Evolutionary conservation across 2,329 filamentous ascomycete species (phyloP), one percentile per base, ranked within the genome.

Genomic region (Ilyonectria sp.): DNA sequence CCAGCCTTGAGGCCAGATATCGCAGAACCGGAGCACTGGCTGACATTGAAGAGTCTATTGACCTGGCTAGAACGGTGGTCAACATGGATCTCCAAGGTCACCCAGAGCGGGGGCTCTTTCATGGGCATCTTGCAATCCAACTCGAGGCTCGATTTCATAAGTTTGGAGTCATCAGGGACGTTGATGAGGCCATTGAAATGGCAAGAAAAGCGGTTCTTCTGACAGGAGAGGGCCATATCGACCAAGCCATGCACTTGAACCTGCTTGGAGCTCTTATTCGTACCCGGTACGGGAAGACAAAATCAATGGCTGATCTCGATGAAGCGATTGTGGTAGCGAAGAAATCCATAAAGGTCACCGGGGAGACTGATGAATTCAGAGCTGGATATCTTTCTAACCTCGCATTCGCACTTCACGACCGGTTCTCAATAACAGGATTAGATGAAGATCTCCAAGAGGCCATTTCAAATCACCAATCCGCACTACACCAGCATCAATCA

Each of bases 131-230:
- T 13, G 37, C 10, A 17, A 21, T 53, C 63, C 11, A 67, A 61
- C 35, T 60, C 67, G 5, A 49, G 70, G 15, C 50, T 64, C 19
- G 62, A 71, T 63, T 2, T 56, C 69, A 17, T 60, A 17, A 15
- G 6, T 15, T 17, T 13, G 11, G 37, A 13, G 37, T 15, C 6
- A 40, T 40, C 6, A 17, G 17, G 37, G 37, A 40, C 37, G 8
- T 40, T 40, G 13, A 40, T 60, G 23, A 49, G 15, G 13, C 10
- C 13, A 40, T 40, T 17, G 6, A 40, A 40, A 17, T 40, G 6
- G 15, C 37, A 40, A 40, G 37, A 40, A 17, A 40, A 4, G 37
- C 37, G n/a, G 13, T 40, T 40, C 10, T 6, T 1, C 10, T 46
- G 55, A 31, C 43, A 15, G 26, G 15, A 53, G 19, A 53, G 8